Evolutionary conservation across 805 yeast species (phyloP), one percentile per base, ranked within the genome.

Genomic region (Barnettozyma siamensis): DNA sequence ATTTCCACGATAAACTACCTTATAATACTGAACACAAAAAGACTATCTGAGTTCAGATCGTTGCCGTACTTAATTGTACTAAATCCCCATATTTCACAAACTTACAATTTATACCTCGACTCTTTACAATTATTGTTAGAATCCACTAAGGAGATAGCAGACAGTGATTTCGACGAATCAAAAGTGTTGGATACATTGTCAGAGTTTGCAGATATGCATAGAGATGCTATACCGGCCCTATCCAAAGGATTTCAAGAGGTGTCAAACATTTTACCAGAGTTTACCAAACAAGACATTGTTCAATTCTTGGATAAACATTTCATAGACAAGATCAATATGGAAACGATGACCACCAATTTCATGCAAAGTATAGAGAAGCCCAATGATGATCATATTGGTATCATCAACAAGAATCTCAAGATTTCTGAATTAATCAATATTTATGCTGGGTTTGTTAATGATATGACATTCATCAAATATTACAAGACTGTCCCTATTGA

Each of bases 291-390:
- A 7, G 67, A 74, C 21, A 75, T 84, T 32, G 76, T 81, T 40
- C 54, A 58, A 3, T 85, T 89, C 50, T 66, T 91, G 48, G 86
- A 87, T 55, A 64, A 69, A 10, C 97, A 91, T 64, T 69, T 91
- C 51, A 70, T 75, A 41, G 96, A 89, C 50, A 72, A 97, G 46
- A 89, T 91, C 32, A 74, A 89, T 49, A 86, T 93, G 80, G 78
- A 96, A 43, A 66, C 89, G 37, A 69, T 88, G 40, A 88, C 94
- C 0, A 89, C 85, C 47, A 96, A 93, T 60, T 95, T 85, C 62
- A 72, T 87, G 18, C 74, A 75, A 40, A 63, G 88, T 28, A 69
- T 88, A 4, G 58, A 66, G 6, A 74, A 66, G 27, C 58, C 62
- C 9, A 35, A 37, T 33, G 60, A 66, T n/a, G 71, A 72, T 42